A percentile compares a stretch with the other conserved stretches of the same genome.
phyloP scores from a whole-genome alignment of 805 yeast genomes.

The Ogataea nakhonphanomensis region DNA sequence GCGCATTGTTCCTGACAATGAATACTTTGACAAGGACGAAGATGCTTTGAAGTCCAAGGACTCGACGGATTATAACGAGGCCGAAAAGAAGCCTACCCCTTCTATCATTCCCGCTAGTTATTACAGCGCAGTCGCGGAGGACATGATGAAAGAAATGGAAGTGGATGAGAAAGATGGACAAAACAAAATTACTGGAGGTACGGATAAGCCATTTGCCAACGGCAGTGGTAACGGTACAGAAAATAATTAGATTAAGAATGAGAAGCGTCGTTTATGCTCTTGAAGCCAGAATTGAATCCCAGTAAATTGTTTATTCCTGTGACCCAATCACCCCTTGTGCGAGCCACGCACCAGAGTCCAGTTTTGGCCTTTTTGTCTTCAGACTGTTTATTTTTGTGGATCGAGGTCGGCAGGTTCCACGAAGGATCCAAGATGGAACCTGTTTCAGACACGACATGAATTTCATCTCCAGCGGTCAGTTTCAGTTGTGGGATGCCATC shows the following conservation, averaged over 20 bases:
- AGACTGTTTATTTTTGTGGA: conserved; percentile 7
- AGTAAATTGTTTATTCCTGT: conserved; percentile 80
- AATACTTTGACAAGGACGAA: conserved; percentile 69
- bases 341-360: conserved; percentile 88
- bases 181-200: background rate
- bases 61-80: conserved; percentile 18
- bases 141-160: conserved; percentile 28
- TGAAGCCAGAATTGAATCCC: conserved; percentile 85
- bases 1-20: conserved; percentile 66
- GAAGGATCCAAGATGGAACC: conserved; percentile 58
- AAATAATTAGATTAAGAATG: conserved; percentile 2
- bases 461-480: conserved; percentile 72
- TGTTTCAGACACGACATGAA: conserved; percentile 64
- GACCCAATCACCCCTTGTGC: conserved; percentile 87
- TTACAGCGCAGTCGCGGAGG: conserved; percentile 28
- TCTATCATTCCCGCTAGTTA: conserved; percentile 23
- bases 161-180: conserved; percentile 15
- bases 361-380: conserved; percentile 25
- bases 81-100: conserved; percentile 7
- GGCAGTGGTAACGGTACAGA: conserved; percentile 2
- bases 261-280: conserved; percentile 32
- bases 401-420: conserved; percentile 39
- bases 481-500: conserved; percentile 81
- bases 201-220: background rate
- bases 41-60: conserved; percentile 33